Percentiles rank a stretch among this genome's conserved stretches.
Evolutionary conservation across 257 asterid genomes (phyloP).

Genomic region (Lithospermum erythrorhizon): DNA sequence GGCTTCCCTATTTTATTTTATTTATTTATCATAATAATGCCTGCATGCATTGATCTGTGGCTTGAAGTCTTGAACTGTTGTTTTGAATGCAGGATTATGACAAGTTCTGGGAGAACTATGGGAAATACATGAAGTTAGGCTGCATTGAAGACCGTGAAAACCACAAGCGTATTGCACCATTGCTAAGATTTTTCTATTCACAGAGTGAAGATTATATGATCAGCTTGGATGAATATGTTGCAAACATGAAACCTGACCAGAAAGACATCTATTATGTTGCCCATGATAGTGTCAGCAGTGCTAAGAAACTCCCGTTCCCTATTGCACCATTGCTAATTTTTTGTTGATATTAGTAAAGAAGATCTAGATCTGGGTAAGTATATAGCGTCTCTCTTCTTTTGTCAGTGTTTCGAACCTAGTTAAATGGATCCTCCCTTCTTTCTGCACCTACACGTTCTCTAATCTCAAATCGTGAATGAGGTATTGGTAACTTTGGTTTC

Average conservation of each 20-base stretch:
- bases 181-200: slow-evolving; percentile 81
- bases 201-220: slow-evolving; percentile 76
- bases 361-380: slow-evolving; percentile 87
- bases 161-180: slow-evolving; percentile 94
- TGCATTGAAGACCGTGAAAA: slow-evolving; percentile 96
- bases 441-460: no score
- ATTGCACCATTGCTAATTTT: no score
- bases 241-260: slow-evolving; percentile 88
- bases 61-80: not conserved
- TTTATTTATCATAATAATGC: not conserved
- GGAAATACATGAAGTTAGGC: slow-evolving; percentile 82
- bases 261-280: slow-evolving; percentile 82
- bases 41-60: slow-evolving; percentile 2
- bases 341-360: slow-evolving; percentile 91
- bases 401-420: not conserved
- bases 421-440: not conserved
- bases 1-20: not conserved
- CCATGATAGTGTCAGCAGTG: slow-evolving; percentile 81
- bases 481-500: no score
- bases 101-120: slow-evolving; percentile 82
- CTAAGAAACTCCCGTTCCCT: slow-evolving; percentile 87
- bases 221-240: slow-evolving; percentile 91
- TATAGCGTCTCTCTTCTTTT: slow-evolving; percentile 7
- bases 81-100: slow-evolving; percentile 58
- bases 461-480: no score